phyloP scores from a whole-genome alignment of 2,329 filamentous ascomycete genomes.

The Diaporthe vexans region DNA sequence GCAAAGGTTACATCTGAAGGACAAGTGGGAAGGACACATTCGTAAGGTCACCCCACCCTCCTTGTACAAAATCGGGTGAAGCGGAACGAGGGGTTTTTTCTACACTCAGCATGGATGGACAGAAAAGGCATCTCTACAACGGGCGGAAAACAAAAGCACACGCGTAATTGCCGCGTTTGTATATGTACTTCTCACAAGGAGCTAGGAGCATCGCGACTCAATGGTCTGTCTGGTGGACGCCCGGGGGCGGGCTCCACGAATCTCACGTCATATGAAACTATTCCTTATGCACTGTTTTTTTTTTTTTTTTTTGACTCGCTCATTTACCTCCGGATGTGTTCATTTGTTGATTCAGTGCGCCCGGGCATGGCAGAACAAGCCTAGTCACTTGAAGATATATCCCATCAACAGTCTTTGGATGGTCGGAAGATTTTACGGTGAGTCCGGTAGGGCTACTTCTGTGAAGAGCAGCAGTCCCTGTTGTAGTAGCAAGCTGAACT shows the following conservation, averaged over 20 bases:
- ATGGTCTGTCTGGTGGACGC: constrained; percentile 4
- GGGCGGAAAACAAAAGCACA: constrained; percentile 13
- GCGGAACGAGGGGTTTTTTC: neutral
- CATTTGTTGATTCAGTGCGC: neutral
- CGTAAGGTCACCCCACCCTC: neutral
- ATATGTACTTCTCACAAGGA: constrained; percentile 10
- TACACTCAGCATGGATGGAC: neutral
- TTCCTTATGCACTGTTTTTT: neutral
- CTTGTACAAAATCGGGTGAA: constrained; percentile 22
- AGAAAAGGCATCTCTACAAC: constrained; percentile 22
- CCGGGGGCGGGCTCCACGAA: constrained; percentile 9
- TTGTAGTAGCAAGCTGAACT: neutral
- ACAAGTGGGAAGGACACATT: neutral
- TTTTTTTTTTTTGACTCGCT: neutral
- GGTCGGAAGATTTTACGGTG: neutral
- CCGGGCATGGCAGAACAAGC: neutral
- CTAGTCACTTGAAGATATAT: neutral
- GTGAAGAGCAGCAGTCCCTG: neutral
- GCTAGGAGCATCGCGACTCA: constrained; percentile 37
- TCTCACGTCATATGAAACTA: neutral
- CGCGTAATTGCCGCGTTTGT: constrained; percentile 13
- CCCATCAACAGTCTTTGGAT: no score
- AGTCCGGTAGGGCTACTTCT: neutral
- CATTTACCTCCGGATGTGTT: neutral
- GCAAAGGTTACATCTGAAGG: neutral